Conservation (phyloP, 2,329 filamentous ascomycete genomes). For the Fusarium humuli region DNA sequence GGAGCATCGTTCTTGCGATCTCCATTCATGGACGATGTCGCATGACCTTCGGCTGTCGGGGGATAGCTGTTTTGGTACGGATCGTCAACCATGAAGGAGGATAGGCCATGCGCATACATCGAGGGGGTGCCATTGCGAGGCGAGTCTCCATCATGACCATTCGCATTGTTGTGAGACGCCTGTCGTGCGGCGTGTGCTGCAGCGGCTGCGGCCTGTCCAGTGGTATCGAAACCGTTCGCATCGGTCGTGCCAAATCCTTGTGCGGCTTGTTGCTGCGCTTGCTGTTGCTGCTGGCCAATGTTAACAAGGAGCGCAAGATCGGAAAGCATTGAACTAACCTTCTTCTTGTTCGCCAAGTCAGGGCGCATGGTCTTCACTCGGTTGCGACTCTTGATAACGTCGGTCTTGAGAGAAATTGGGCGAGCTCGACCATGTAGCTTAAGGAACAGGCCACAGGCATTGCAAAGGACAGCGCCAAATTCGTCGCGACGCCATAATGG, state of each 20-base stretch:
- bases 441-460: slow-evolving; percentile 96
- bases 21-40: slow-evolving; percentile 62
- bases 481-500: slow-evolving; percentile 98
- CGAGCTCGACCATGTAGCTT: slow-evolving; percentile 95
- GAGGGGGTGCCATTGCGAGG: slow-evolving; percentile 83
- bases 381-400: slow-evolving; percentile 99
- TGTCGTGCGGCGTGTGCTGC: slow-evolving; percentile 68
- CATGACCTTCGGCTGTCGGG: slow-evolving; percentile 64
- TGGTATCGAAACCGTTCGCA: slow-evolving; percentile 68
- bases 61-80: slow-evolving; percentile 70
- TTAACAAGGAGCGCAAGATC: slow-evolving; percentile 18
- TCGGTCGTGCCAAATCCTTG: slow-evolving; percentile 58
- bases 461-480: slow-evolving; percentile 94
- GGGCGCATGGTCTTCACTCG: slow-evolving; percentile 89
- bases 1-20: slow-evolving; percentile 76
- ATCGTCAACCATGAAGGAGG: slow-evolving; percentile 82
- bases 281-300: slow-evolving; percentile 33
- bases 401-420: slow-evolving; percentile 96
- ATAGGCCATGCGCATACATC: slow-evolving; percentile 79
- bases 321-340: slow-evolving; percentile 64
- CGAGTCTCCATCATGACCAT: slow-evolving; percentile 81
- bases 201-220: slow-evolving; percentile 62
- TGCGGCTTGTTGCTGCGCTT: slow-evolving; percentile 54
- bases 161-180: slow-evolving; percentile 79
- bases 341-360: slow-evolving; percentile 83